phyloP scores from a whole-genome alignment of 768 basidiomycete genomes.

The Phlegmacium glaucopus region DNA sequence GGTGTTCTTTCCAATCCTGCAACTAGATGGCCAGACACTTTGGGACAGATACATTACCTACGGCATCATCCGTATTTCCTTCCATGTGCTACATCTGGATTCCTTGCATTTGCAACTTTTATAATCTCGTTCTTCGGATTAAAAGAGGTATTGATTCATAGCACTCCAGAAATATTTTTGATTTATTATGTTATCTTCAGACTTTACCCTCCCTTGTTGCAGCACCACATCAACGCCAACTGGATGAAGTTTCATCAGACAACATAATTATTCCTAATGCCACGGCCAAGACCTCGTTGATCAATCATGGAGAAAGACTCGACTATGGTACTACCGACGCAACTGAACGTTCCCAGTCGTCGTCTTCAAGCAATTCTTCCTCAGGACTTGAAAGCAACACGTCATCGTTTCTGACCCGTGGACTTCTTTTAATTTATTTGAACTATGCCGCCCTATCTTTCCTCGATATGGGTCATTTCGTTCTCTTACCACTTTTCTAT shows the following conservation, averaged over 20 bases:
- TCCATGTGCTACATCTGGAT: conserved; percentile 39
- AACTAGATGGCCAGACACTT: conserved; percentile 53
- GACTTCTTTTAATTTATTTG: conserved; percentile 27
- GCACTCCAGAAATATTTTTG: neutral
- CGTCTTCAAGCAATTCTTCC: neutral
- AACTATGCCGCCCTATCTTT: conserved; percentile 35
- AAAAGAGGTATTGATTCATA: conserved; percentile 36
- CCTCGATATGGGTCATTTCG: conserved; percentile 32
- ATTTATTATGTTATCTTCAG: conserved; percentile 13
- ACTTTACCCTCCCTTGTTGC: conserved; percentile 28
- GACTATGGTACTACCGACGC: conserved; percentile 10
- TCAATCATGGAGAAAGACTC: conserved; percentile 1
- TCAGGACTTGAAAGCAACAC: conserved; percentile 8
- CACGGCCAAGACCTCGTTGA: conserved; percentile 7
- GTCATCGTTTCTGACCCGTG: conserved; percentile 23
- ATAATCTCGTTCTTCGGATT: conserved; percentile 32
- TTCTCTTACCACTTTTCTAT: conserved; percentile 39
- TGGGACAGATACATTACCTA: conserved; percentile 42
- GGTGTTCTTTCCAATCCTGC: conserved; percentile 60
- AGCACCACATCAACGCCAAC: conserved; percentile 8
- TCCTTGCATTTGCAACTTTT: conserved; percentile 32
- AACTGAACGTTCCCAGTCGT: neutral
- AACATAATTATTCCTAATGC: neutral
- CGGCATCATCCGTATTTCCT: conserved; percentile 43
- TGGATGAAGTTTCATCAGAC: neutral